Conservation (phyloP, 768 basidiomycete species). For the Paxillus involutus region DNA sequence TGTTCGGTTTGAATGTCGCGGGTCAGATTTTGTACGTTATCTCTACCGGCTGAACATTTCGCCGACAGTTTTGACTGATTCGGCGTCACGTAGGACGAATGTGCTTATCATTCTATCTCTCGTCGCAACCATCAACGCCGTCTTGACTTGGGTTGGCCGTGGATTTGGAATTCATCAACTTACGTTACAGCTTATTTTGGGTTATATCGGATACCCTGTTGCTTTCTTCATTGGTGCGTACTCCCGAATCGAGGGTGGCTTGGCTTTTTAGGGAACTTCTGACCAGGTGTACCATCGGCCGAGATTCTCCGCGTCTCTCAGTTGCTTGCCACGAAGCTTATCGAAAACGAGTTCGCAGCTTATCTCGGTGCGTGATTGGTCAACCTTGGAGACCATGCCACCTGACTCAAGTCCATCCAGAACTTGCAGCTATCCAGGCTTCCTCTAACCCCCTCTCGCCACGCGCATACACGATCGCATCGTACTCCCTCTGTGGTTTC, state of each 20-base stretch:
- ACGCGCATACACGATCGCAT: slow-evolving; percentile 79
- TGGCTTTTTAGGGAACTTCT: slow-evolving; percentile 2
- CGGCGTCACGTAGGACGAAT: slow-evolving; percentile 53
- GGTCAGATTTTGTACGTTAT: slow-evolving; percentile 76
- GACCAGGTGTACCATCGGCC: slow-evolving; percentile 63
- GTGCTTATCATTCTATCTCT: slow-evolving; percentile 84
- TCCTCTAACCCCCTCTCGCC: slow-evolving; percentile 55
- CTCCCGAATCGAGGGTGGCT: neutral
- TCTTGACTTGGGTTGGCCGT: slow-evolving; percentile 86
- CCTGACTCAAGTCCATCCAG: slow-evolving; percentile 16
- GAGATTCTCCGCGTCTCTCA: slow-evolving; percentile 82
- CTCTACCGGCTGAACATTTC: neutral
- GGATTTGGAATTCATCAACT: slow-evolving; percentile 82
- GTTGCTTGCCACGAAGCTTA: slow-evolving; percentile 82
- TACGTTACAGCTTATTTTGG: slow-evolving; percentile 80
- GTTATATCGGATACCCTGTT: slow-evolving; percentile 88
- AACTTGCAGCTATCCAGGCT: slow-evolving; percentile 46
- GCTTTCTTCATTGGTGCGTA: slow-evolving; percentile 64
- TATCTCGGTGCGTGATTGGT: slow-evolving; percentile 43
- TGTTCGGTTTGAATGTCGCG: slow-evolving; percentile 83
- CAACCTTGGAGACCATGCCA: neutral
- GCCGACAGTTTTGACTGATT: slow-evolving; percentile 8
- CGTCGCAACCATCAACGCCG: slow-evolving; percentile 77
- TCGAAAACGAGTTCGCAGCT: slow-evolving; percentile 86
- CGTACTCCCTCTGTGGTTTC: slow-evolving; percentile 90